phyloP scores from a whole-genome alignment of 495 filamentous ascomycete genomes.

The Hyaloscypha bicolor region DNA sequence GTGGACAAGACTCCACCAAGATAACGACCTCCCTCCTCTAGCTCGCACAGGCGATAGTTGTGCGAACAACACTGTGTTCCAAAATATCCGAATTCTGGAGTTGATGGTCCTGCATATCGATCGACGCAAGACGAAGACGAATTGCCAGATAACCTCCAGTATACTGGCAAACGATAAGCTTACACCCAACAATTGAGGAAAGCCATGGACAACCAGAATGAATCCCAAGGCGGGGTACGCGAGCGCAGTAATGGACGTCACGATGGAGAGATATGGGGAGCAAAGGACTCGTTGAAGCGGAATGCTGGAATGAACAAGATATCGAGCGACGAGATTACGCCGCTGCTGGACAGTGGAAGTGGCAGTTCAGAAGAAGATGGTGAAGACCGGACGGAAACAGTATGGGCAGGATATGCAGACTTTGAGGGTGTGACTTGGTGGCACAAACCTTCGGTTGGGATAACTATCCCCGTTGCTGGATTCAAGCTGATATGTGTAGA shows the following conservation, averaged over 20 bases:
- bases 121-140: not conserved
- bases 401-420: constrained; percentile 55
- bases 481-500: constrained; percentile 46
- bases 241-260: not conserved
- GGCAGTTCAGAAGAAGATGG: constrained; percentile 23
- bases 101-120: not conserved
- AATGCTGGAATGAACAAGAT: constrained; percentile 12
- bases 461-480: not conserved
- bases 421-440: constrained; percentile 70
- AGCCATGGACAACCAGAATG: constrained; percentile 18
- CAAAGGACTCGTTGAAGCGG: constrained; percentile 25
- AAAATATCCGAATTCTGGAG: not conserved
- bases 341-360: constrained; percentile 39
- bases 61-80: not conserved
- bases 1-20: constrained; percentile 2
- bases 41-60: not conserved
- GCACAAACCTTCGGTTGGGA: constrained; percentile 69
- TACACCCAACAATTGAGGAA: not conserved
- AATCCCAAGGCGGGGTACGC: not conserved
- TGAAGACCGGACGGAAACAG: constrained; percentile 22
- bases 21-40: constrained; percentile 2
- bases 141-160: not conserved
- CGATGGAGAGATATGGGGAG: constrained; percentile 22
- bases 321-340: constrained; percentile 38
- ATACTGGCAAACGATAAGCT: constrained; percentile 5